Percentiles rank a stretch among this genome's conserved stretches.
Evolutionary conservation across 257 asterid species (phyloP).

Genomic region (Prunella vulgaris): DNA sequence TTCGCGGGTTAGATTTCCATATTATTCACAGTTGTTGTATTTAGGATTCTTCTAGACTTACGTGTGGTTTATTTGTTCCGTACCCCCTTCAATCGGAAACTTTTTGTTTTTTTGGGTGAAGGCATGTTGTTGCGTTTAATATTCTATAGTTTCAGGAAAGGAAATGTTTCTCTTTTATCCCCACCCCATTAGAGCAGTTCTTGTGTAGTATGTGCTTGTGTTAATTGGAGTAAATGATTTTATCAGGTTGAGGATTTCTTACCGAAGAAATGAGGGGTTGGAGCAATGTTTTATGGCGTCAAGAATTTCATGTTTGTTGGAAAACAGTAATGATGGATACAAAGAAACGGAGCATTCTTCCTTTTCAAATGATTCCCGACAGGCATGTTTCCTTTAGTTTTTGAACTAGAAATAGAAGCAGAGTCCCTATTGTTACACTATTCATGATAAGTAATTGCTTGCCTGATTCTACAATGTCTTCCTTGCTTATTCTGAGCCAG

Average conservation of each 20-base stretch:
- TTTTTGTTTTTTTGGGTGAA: neutral
- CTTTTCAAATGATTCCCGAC: slow-evolving; percentile 36
- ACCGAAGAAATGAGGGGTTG: slow-evolving; percentile 22
- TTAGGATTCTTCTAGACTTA: neutral
- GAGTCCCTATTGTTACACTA: neutral
- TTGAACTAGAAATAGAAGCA: slow-evolving; percentile 3
- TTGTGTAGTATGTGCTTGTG: neutral
- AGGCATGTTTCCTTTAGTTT: slow-evolving; percentile 28
- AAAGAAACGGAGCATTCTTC: slow-evolving; percentile 31
- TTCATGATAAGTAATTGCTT: neutral
- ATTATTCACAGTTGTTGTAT: neutral
- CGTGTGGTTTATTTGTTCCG: neutral
- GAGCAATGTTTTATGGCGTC: slow-evolving; percentile 30
- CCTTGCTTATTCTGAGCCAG: slow-evolving; percentile 1
- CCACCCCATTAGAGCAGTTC: neutral
- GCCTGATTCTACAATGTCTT: neutral
- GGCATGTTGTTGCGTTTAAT: no score
- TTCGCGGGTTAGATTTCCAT: slow-evolving; percentile 31
- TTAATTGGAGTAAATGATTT: slow-evolving; percentile 6
- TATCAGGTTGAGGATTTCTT: slow-evolving; percentile 44
- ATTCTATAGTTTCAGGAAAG: no score
- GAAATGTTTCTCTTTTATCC: neutral
- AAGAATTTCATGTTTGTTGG: slow-evolving; percentile 42
- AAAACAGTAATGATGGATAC: slow-evolving; percentile 32
- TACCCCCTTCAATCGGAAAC: neutral